A percentile compares a stretch with the other conserved stretches of the same genome.
Evolutionary conservation across 345 rosid genomes (phyloP).

Genomic region (Bruguiera sexangula): DNA sequence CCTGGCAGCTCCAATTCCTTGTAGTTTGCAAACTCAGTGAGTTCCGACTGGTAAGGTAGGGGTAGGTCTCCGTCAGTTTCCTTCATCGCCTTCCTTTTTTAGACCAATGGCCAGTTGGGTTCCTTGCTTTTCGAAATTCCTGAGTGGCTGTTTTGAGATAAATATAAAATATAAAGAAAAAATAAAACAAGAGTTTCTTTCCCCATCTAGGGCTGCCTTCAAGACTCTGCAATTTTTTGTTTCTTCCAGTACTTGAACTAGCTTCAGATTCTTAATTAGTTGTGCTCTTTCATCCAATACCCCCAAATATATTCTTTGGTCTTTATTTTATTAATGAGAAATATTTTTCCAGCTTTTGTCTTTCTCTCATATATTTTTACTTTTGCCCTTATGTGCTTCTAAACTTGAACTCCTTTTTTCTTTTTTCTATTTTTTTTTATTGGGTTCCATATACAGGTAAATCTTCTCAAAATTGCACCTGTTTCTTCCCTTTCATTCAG

Average conservation of each 20-base stretch:
- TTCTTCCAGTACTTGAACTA: neutral
- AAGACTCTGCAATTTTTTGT: neutral
- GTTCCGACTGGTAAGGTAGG: too few relatives aligned
- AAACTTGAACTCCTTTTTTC: neutral
- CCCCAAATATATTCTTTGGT: neutral
- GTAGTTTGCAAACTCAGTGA: too few relatives aligned
- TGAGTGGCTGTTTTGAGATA: too few relatives aligned
- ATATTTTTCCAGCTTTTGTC: neutral
- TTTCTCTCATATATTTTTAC: neutral
- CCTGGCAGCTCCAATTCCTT: too few relatives aligned
- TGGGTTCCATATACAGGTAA: neutral
- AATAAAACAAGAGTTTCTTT: neutral
- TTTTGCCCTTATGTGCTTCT: neutral
- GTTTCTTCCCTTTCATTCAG: neutral
- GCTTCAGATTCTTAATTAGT: slow-evolving; percentile 5
- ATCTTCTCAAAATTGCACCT: neutral
- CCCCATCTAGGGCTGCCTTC: neutral
- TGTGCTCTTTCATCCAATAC: too few relatives aligned
- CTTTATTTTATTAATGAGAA: neutral
- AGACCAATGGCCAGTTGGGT: too few relatives aligned
- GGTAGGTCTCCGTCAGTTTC: too few relatives aligned
- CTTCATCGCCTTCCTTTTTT: too few relatives aligned
- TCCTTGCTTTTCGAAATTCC: too few relatives aligned
- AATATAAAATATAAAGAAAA: too few relatives aligned
- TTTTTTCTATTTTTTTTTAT: neutral